Evolutionary conservation across 106 monocot genomes (phyloP).

Genomic region (Allium cepa): DNA sequence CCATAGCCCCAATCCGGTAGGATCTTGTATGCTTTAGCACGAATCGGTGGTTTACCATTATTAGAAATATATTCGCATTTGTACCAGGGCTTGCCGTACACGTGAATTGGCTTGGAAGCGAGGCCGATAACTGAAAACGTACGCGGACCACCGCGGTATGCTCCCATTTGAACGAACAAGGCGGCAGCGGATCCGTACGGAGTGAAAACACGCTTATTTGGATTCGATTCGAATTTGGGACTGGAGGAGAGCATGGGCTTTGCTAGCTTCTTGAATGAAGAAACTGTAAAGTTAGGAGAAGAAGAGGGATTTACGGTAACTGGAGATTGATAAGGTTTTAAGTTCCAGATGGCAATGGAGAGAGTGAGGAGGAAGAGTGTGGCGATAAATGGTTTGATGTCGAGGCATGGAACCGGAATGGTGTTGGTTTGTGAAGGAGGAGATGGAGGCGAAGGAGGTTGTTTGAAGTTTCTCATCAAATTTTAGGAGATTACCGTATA

Average conservation of each 20-base stretch:
- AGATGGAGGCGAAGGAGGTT: neutral
- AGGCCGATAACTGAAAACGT: conserved; percentile 79
- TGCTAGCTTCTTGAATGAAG: conserved; percentile 11
- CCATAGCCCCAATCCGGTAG: conserved; percentile 97
- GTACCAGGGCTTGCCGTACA: conserved; percentile 85
- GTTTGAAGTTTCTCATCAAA: conserved; percentile 1
- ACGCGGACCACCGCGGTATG: conserved; percentile 76
- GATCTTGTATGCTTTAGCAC: conserved; percentile 63
- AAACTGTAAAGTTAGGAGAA: neutral
- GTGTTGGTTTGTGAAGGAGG: neutral
- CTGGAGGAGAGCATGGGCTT: neutral
- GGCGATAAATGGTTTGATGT: conserved; percentile 60
- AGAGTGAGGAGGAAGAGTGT: conserved; percentile 48
- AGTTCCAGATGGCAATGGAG: conserved; percentile 52
- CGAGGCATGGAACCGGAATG: conserved; percentile 25
- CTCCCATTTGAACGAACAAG: conserved; percentile 86
- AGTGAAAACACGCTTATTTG: conserved; percentile 63
- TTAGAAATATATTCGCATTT: conserved; percentile 84
- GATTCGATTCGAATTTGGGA: conserved; percentile 13
- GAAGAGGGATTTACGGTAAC: conserved; percentile 14
- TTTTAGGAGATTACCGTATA: neutral
- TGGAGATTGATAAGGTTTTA: conserved; percentile 60
- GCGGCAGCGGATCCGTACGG: conserved; percentile 80
- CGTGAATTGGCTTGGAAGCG: conserved; percentile 88
- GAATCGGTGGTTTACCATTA: conserved; percentile 19